A percentile compares a stretch with the other conserved stretches of the same genome.
These are phyloP conservation scores for Dactylonectria estremocensis DNA, from an alignment of 2,329 filamentous ascomycete genomes.

Conservation along the genomic window DNA sequence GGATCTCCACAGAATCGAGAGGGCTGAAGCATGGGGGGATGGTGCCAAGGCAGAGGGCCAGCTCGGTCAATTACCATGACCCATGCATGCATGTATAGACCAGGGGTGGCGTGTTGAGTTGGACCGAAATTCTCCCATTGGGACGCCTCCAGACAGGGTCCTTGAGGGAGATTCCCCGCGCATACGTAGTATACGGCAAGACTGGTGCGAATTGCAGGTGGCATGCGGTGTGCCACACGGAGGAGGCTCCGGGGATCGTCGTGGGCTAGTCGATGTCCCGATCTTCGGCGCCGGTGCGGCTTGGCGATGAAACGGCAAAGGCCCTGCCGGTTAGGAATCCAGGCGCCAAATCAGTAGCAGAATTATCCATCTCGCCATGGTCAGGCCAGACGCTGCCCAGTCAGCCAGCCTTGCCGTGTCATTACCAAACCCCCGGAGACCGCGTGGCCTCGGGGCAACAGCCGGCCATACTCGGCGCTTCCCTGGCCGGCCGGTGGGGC, in stretches of 20 bases:
- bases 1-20: slow-evolving; percentile 20
- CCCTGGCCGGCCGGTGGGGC: slow-evolving; percentile 47
- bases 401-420: slow-evolving; percentile 5
- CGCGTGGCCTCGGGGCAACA: slow-evolving; percentile 20
- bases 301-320: no score
- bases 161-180: slow-evolving; percentile 39
- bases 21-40: background rate
- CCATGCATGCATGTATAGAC: slow-evolving; percentile 44
- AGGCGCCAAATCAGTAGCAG: no score
- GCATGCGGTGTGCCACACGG: no score
- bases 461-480: slow-evolving; percentile 58
- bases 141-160: slow-evolving; percentile 26
- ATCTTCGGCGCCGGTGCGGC: no score
- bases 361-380: no score
- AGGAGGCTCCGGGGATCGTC: no score
- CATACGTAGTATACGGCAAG: no score
- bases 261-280: no score
- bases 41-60: slow-evolving; percentile 25
- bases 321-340: background rate
- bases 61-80: slow-evolving; percentile 50
- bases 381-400: background rate
- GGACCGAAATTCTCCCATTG: slow-evolving; percentile 54
- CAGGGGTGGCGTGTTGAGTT: slow-evolving; percentile 51
- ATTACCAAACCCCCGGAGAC: slow-evolving; percentile 28
- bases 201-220: no score